Percentiles rank a stretch among this genome's conserved stretches.
These are phyloP conservation scores for Epichloe elymi DNA, from an alignment of 2,329 filamentous ascomycete genomes.

Conservation along the genomic window DNA sequence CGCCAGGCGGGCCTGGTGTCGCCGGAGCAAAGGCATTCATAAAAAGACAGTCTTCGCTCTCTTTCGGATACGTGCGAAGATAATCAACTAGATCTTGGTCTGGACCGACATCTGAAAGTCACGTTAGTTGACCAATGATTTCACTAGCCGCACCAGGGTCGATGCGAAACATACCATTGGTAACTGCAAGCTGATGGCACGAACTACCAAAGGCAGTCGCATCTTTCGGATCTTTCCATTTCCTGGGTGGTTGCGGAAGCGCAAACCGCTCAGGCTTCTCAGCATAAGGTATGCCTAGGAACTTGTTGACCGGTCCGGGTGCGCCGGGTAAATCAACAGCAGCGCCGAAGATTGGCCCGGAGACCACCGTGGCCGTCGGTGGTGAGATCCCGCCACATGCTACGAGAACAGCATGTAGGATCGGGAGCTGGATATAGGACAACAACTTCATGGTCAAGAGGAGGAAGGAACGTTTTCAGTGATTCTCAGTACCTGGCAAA, in stretches of 20 bases:
- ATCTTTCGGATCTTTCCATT: conserved; percentile 8
- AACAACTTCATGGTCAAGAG: neutral
- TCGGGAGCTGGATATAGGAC: neutral
- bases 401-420: neutral
- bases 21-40: conserved; percentile 16
- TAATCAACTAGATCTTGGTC: conserved; percentile 9
- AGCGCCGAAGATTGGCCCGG: conserved; percentile 9
- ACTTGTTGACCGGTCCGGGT: conserved; percentile 9
- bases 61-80: conserved; percentile 9
- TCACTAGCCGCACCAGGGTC: no score
- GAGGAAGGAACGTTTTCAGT: neutral
- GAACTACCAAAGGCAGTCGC: conserved; percentile 8
- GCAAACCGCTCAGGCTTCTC: conserved; percentile 9
- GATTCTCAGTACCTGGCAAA: neutral
- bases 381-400: neutral
- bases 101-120: conserved; percentile 9
- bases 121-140: neutral
- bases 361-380: conserved; percentile 9
- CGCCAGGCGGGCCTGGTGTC: neutral
- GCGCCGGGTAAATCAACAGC: conserved; percentile 8
- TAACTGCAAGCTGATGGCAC: conserved; percentile 9
- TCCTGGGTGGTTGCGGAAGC: conserved; percentile 4
- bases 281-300: conserved; percentile 12
- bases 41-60: conserved; percentile 17
- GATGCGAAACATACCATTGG: conserved; percentile 5